phyloP scores from a whole-genome alignment of 2,329 filamentous ascomycete genomes.

The Sporothrix pseudoabietina region DNA sequence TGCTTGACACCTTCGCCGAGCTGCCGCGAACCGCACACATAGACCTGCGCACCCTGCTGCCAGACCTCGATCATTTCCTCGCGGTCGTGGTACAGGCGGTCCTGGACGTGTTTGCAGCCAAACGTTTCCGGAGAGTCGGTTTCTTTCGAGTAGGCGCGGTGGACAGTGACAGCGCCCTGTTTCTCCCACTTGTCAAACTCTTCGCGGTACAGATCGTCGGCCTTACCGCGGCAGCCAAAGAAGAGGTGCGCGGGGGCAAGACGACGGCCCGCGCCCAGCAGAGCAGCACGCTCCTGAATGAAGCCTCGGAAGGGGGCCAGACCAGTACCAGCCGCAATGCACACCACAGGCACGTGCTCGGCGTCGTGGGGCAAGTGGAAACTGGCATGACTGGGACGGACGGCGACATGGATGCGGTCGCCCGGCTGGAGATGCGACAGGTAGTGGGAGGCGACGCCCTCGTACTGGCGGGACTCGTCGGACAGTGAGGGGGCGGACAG shows the following conservation, averaged over 20 bases:
- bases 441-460: conserved; percentile 44
- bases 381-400: conserved; percentile 46
- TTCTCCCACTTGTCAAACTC: conserved; percentile 62
- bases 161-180: conserved; percentile 62
- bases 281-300: conserved; percentile 60
- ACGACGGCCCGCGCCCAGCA: conserved; percentile 48
- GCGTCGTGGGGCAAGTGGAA: conserved; percentile 54
- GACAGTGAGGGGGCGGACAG: conserved; percentile 60
- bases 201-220: conserved; percentile 51
- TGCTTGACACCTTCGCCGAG: conserved; percentile 48
- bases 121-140: conserved; percentile 47
- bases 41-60: conserved; percentile 53
- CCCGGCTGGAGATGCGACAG: conserved; percentile 56
- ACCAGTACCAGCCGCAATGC: conserved; percentile 57
- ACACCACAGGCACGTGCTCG: conserved; percentile 50
- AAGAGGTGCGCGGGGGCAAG: conserved; percentile 35
- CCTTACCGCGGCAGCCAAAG: conserved; percentile 33
- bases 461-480: background rate
- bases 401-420: conserved; percentile 54
- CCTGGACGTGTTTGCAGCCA: conserved; percentile 46
- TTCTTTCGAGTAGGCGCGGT: conserved; percentile 59
- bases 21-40: conserved; percentile 60
- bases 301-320: conserved; percentile 65
- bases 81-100: conserved; percentile 52
- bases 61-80: conserved; percentile 42